phyloP scores from a whole-genome alignment of 805 yeast species.

The Priceomyces medius region DNA sequence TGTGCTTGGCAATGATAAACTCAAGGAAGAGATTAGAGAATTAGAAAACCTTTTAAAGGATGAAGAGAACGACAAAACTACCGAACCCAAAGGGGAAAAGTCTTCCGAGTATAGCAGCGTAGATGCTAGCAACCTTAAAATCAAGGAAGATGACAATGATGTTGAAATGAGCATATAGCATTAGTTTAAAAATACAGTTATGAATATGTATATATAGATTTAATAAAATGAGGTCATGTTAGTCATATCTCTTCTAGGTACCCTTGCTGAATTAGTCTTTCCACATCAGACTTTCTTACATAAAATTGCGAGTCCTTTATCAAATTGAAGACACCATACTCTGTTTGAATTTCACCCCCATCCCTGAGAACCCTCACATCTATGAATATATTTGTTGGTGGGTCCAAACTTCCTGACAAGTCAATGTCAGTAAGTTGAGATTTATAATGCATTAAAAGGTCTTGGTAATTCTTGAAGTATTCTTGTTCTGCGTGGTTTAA shows the following conservation, averaged over 20 bases:
- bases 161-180: slow-evolving; percentile 1
- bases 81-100: background rate
- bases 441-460: slow-evolving; percentile 70
- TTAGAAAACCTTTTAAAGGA: slow-evolving; percentile 10
- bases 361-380: slow-evolving; percentile 92
- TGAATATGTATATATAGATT: background rate
- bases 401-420: slow-evolving; percentile 81
- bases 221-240: background rate
- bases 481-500: slow-evolving; percentile 79
- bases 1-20: slow-evolving; percentile 58
- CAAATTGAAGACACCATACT: slow-evolving; percentile 90
- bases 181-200: background rate
- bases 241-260: slow-evolving; percentile 69
- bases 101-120: background rate
- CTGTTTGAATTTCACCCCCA: slow-evolving; percentile 97
- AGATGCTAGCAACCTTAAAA: background rate
- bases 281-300: slow-evolving; percentile 92
- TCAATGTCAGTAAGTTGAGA: slow-evolving; percentile 82
- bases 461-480: slow-evolving; percentile 68
- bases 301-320: slow-evolving; percentile 93
- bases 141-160: slow-evolving; percentile 4
- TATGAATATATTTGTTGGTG: slow-evolving; percentile 88
- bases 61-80: background rate
- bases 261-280: slow-evolving; percentile 90
- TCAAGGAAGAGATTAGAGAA: slow-evolving; percentile 44